Base-by-base conservation (phyloP, 352 stramenopile genomes). In the Plasmopara halstedii region DNA sequence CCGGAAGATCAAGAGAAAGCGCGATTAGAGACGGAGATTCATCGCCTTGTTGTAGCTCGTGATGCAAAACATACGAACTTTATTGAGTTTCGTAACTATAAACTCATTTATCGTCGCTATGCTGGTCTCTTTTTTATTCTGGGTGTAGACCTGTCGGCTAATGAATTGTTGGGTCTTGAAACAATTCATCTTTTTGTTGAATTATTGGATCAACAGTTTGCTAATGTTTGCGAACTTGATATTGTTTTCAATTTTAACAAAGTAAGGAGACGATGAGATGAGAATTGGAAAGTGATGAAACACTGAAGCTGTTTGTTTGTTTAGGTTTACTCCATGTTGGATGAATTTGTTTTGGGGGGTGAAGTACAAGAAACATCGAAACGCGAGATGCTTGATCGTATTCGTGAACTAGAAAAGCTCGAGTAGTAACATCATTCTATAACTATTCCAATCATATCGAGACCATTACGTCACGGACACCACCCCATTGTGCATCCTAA, bases 101-200 rank as follows among this genome's bases (percentile, higher is more conserved):
- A 99, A 72, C 67, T 99, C 40, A 98, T 99, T 53, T 99, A 99
- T 68, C 79, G 96, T 46, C 81, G 95, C 61, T 99, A 99, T 64
- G 96, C 96, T 5, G 95, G 94, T 7, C 81, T 99, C 26, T 99
- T 98, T 72, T 99, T 99, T 65, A 98, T 97, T 22, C 77, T 98
- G 51, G 94, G 92, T 13, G 91, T 98, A 17, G 94, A 98, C 67
- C 65, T 98, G 5, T 67, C 65, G 21, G 96, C 98, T 58, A 99
- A 99, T 70, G 96, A 99, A 71, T 76, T 99, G 42, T 76, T 95
- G 17, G 97, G 91, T 47, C 83, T 99, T 47, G 96, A 99, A 72
- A 98, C 88, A 9, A 98, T 99, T 61, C 96, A 99, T 67, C 75
- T 91, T 6, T 98, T 98, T 64, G 96, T 99, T 5, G 96, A 99